These are phyloP conservation scores for Magnusiomyces magnusii DNA, from an alignment of 1,139 yeast genomes.

Conservation along the genomic window DNA sequence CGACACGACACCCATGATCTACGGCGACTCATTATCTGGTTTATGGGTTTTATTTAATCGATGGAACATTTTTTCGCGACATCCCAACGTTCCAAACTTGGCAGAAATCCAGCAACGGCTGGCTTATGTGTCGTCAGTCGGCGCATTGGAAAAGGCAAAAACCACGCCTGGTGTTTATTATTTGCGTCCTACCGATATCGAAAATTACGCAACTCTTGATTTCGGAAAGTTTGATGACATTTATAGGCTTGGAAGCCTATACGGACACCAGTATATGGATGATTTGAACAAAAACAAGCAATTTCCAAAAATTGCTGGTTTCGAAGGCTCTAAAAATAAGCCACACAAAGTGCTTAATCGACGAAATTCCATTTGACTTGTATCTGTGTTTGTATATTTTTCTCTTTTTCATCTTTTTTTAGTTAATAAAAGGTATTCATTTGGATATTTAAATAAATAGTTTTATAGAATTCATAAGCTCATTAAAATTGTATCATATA, in stretches of 20 bases:
- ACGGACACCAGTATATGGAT: constrained; percentile 55
- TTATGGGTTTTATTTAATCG: constrained; percentile 84
- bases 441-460: neutral
- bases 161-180: constrained; percentile 81
- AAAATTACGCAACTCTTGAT: constrained; percentile 82
- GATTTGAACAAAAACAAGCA: constrained; percentile 47
- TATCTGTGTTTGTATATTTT: neutral
- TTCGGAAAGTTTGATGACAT: constrained; percentile 91
- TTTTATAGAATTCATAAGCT: neutral
- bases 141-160: constrained; percentile 84
- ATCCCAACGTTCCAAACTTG: constrained; percentile 88
- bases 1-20: constrained; percentile 81
- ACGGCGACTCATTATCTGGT: constrained; percentile 92
- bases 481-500: neutral
- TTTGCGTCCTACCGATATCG: constrained; percentile 84
- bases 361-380: constrained; percentile 50
- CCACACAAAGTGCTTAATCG: constrained; percentile 35
- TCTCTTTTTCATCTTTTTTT: neutral
- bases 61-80: constrained; percentile 82
- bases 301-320: constrained; percentile 59
- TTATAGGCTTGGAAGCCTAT: constrained; percentile 67
- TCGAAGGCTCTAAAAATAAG: constrained; percentile 26
- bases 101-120: constrained; percentile 90
- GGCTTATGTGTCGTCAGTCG: constrained; percentile 93
- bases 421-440: neutral